These are phyloP conservation scores for Synchytrium microbalum DNA, from an alignment of 371 early-diverging fungal species.

Conservation along the genomic window DNA sequence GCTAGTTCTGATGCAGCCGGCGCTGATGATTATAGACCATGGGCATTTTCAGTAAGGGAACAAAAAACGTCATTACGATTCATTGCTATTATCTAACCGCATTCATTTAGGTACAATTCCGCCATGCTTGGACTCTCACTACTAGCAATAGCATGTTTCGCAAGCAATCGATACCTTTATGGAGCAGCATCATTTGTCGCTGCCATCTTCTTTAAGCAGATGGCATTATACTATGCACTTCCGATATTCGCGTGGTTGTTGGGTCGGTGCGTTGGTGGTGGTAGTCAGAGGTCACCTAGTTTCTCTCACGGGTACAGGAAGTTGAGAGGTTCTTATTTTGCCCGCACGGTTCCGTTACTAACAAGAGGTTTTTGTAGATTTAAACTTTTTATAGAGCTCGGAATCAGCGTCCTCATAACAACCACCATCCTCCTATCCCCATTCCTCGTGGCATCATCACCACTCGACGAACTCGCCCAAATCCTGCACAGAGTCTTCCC, in stretches of 20 bases:
- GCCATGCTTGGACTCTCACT: constrained; percentile 87
- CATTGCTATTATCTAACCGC: background rate
- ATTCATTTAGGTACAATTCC: constrained; percentile 64
- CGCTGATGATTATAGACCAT: constrained; percentile 82
- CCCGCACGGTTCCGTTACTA: too few relatives aligned
- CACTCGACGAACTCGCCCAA: constrained; percentile 60
- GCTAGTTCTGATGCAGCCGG: constrained; percentile 71
- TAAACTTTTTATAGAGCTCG: constrained; percentile 62
- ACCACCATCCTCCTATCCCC: background rate
- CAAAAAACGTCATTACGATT: background rate
- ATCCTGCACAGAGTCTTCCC: constrained; percentile 83
- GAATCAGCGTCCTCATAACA: constrained; percentile 61
- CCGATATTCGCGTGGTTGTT: constrained; percentile 83
- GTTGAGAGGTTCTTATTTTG: too few relatives aligned
- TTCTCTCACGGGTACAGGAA: background rate
- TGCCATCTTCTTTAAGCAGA: constrained; percentile 86
- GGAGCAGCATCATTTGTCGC: constrained; percentile 74
- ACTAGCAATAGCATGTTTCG: constrained; percentile 63
- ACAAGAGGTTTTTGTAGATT: too few relatives aligned
- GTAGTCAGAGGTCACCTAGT: background rate
- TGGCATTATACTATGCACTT: constrained; percentile 89
- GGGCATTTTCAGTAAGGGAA: constrained; percentile 86
- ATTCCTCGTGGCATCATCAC: constrained; percentile 10
- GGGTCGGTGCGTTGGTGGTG: constrained; percentile 52
- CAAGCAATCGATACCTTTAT: constrained; percentile 47